These are phyloP conservation scores for Sarocladium strictum DNA, from an alignment of 2,329 filamentous ascomycete species.

Conservation along the genomic window DNA sequence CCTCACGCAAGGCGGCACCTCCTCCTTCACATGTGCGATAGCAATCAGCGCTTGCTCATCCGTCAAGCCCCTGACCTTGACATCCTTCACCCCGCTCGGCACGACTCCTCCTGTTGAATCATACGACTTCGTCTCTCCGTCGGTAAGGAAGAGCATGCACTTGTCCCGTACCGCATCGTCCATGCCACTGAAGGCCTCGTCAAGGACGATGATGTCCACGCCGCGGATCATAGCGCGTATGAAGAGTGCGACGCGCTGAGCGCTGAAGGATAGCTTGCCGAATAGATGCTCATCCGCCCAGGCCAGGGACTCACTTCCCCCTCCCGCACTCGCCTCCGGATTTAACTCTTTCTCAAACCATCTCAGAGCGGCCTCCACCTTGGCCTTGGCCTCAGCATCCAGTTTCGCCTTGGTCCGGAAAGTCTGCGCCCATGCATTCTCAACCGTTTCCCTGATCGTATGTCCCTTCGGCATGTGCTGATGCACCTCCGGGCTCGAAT, in stretches of 20 bases:
- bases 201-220: constrained; percentile 75
- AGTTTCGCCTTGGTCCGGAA: constrained; percentile 68
- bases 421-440: constrained; percentile 87
- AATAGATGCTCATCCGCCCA: constrained; percentile 69
- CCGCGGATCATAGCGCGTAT: constrained; percentile 74
- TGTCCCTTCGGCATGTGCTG: constrained; percentile 81
- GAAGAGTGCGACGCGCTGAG: constrained; percentile 81
- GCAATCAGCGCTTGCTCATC: constrained; percentile 78
- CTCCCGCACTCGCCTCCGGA: constrained; percentile 33
- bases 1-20: constrained; percentile 76
- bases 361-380: constrained; percentile 62
- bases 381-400: constrained; percentile 44
- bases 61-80: constrained; percentile 56
- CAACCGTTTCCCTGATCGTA: constrained; percentile 66
- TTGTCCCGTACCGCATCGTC: constrained; percentile 77
- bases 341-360: constrained; percentile 80
- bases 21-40: constrained; percentile 84
- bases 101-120: constrained; percentile 29
- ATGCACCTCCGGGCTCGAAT: constrained; percentile 91
- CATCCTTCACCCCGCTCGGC: constrained; percentile 34
- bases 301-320: constrained; percentile 26
- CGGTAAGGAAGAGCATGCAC: constrained; percentile 73
- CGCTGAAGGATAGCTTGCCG: constrained; percentile 69
- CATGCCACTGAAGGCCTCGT: constrained; percentile 86
- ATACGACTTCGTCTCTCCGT: constrained; percentile 48